Conservation (phyloP, 148 eudicot genomes). For the Rhododendron molle region DNA sequence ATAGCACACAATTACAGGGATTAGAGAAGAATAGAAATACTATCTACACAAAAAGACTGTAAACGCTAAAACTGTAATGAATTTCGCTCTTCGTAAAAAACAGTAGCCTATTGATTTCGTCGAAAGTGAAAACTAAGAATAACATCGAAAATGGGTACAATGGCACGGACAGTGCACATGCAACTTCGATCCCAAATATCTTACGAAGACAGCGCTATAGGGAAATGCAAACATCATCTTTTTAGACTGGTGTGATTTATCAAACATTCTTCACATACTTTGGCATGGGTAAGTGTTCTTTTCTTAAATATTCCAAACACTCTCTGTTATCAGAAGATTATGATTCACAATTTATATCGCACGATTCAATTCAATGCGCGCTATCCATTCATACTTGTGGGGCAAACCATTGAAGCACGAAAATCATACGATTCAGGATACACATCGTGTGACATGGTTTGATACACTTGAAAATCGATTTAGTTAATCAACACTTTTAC, state of each 20-base stretch:
- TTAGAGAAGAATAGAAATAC: neutral
- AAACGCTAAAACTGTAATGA: neutral
- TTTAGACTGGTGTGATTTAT: neutral
- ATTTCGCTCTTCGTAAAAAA: neutral
- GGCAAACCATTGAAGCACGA: neutral
- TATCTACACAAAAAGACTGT: neutral
- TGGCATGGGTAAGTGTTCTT: neutral
- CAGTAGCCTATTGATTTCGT: neutral
- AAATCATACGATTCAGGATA: neutral
- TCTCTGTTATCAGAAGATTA: neutral
- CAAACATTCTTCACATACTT: neutral
- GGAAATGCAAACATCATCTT: neutral
- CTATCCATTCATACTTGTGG: neutral
- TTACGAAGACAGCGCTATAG: neutral
- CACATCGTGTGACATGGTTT: neutral
- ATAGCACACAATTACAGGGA: neutral
- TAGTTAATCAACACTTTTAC: neutral
- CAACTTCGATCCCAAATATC: neutral
- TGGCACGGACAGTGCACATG: neutral
- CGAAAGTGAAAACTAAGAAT: neutral
- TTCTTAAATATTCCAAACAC: neutral
- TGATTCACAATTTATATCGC: neutral
- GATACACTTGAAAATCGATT: neutral
- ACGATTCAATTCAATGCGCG: neutral
- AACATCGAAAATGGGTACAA: neutral